A percentile compares a stretch with the other conserved stretches of the same genome.
These are phyloP conservation scores for Neofusicoccum kwambonambiense DNA, from an alignment of 2,329 filamentous ascomycete species.

Conservation along the genomic window DNA sequence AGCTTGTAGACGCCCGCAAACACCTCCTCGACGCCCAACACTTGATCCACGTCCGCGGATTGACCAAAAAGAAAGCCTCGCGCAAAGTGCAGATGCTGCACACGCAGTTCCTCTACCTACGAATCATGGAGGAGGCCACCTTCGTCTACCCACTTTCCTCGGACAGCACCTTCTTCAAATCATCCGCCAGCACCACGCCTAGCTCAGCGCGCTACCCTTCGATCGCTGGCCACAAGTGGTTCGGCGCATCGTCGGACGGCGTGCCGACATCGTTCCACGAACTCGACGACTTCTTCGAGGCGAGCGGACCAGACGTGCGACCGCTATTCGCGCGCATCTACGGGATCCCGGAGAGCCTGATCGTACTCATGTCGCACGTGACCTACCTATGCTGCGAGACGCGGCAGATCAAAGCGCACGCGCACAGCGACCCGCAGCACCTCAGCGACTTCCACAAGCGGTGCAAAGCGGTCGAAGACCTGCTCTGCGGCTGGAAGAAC, in stretches of 20 bases:
- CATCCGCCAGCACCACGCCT: not conserved
- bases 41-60: not conserved
- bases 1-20: conserved; percentile 3
- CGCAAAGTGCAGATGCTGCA: conserved; percentile 12
- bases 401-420: not conserved
- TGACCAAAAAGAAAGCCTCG: not conserved
- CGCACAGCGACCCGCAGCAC: not conserved
- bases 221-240: not conserved
- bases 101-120: not conserved
- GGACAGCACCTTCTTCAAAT: not conserved
- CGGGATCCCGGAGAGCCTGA: not conserved
- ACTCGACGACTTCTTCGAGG: conserved; percentile 1
- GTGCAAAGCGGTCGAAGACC: conserved; percentile 1
- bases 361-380: conserved; percentile 6
- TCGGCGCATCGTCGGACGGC: not conserved
- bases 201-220: not conserved
- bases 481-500: not conserved
- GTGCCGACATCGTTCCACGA: not conserved
- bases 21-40: not conserved
- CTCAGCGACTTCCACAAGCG: not conserved
- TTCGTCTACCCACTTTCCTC: conserved; percentile 4
- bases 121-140: conserved; percentile 2
- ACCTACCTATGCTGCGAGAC: not conserved
- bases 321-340: conserved; percentile 2
- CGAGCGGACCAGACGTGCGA: not conserved